These are phyloP conservation scores for Ceratobasidium sp. DNA, from an alignment of 1,284 basidiomycete genomes.

Conservation along the genomic window DNA sequence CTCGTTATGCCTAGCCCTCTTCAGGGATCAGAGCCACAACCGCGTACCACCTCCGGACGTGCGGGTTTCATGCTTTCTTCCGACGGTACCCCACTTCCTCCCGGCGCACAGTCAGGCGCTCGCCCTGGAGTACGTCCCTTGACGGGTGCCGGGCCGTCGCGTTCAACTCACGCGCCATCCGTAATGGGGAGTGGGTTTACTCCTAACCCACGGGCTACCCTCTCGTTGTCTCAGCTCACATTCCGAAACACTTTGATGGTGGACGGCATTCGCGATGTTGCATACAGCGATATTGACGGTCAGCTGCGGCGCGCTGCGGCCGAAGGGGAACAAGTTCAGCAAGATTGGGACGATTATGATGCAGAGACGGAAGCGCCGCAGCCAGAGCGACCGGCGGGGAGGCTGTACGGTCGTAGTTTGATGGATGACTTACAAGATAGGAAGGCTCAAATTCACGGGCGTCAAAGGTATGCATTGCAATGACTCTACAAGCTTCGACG, in stretches of 20 bases:
- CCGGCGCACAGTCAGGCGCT: slow-evolving; percentile 71
- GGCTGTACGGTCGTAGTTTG: slow-evolving; percentile 80
- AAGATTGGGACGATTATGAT: slow-evolving; percentile 57
- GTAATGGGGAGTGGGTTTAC: slow-evolving; percentile 70
- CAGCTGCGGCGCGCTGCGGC: slow-evolving; percentile 73
- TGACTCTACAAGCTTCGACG: background rate
- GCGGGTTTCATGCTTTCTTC: slow-evolving; percentile 69
- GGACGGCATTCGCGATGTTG: slow-evolving; percentile 72
- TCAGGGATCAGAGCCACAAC: slow-evolving; percentile 60
- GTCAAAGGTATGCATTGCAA: slow-evolving; percentile 70
- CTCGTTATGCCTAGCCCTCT: slow-evolving; percentile 88
- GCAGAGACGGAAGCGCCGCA: slow-evolving; percentile 59
- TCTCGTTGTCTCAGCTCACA: slow-evolving; percentile 81
- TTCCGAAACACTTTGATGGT: slow-evolving; percentile 81
- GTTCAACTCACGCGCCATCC: slow-evolving; percentile 21
- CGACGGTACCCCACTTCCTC: slow-evolving; percentile 78
- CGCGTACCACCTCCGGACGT: slow-evolving; percentile 30
- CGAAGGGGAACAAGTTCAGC: slow-evolving; percentile 77
- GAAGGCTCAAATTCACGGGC: slow-evolving; percentile 79
- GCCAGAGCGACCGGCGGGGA: slow-evolving; percentile 73
- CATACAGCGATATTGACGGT: slow-evolving; percentile 71
- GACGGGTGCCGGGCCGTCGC: slow-evolving; percentile 11
- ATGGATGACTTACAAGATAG: slow-evolving; percentile 83
- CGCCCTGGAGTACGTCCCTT: slow-evolving; percentile 59
- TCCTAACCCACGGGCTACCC: slow-evolving; percentile 77